Conservation (phyloP, 2,329 filamentous ascomycete species). For the Fusarium napiforme region DNA sequence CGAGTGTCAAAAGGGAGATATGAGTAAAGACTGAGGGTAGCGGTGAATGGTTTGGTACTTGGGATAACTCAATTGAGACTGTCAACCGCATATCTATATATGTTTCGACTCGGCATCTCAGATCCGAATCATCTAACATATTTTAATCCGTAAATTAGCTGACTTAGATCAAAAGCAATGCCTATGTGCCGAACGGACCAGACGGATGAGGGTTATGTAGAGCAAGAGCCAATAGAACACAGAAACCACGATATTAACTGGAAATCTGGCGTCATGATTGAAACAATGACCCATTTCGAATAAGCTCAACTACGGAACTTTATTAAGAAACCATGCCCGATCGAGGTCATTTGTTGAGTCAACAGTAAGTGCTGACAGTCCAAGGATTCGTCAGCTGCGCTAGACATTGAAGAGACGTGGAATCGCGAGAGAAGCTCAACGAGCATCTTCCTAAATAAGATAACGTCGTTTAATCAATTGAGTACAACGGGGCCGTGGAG, state of each 20-base stretch:
- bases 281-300: not conserved
- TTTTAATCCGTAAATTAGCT: not conserved
- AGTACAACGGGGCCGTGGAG: not conserved
- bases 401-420: not conserved
- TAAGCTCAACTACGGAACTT: not conserved
- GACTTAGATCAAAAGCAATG: not conserved
- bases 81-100: not conserved
- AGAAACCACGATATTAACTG: not conserved
- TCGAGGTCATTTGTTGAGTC: not conserved
- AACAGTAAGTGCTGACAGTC: not conserved
- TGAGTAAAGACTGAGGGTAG: fast-evolving
- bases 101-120: not conserved
- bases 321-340: not conserved
- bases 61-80: not conserved
- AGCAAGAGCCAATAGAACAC: not conserved
- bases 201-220: not conserved
- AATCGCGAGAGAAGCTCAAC: not conserved
- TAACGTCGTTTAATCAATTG: not conserved
- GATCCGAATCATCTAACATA: not conserved
- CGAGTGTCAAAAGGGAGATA: fast-evolving
- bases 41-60: not conserved
- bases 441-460: not conserved
- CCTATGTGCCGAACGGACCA: not conserved
- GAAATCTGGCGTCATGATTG: not conserved
- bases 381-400: not conserved